Evolutionary conservation across 768 basidiomycete genomes (phyloP), one percentile per base, ranked within the genome.

Genomic region (Phallus indusiatus): DNA sequence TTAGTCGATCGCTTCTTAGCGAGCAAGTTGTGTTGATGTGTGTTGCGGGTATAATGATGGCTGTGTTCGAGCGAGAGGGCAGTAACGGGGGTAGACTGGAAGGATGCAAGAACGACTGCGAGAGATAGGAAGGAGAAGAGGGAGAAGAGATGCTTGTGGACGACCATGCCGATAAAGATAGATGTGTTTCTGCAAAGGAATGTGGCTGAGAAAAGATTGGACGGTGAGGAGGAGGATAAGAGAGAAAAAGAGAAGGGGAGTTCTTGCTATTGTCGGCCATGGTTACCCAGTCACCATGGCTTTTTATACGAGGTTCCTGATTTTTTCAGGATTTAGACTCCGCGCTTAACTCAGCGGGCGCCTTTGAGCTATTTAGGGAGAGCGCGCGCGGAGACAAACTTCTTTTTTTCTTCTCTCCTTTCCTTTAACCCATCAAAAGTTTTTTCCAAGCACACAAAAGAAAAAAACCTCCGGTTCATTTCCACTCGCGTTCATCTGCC

Each of bases 401-500:
- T 11, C 9, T 42, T 42, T n/a, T 42, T 42, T 10, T 42, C 61
- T 64, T 62, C 65, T 68, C 63, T 72, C 72, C 77, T 82, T 79
- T 78, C 78, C 75, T 78, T 74, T 76, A 68, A 84, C 86, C 87
- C 84, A 79, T 74, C 86, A 87, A 28, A 28, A 87, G 82, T 88
- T 86, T 84, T 81, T 78, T 28, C 28, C 28, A 28, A 28, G 28
- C 28, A 28, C 28, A 28, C 80, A 62, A 82, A 78, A 73, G 81
- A 83, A 80, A 83, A 85, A 85, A 28, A 28, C 28, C 28, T 28
- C 83, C 84, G 86, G 86, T 89, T 88, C 86, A 88, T 72, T 80
- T 42, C 42, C 34, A 54, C 48, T n/a, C 47, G 73, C 79, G 81
- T 81, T 80, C 82, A 83, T 76, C 74, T 72, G 73, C 77, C 74